Evolutionary conservation across 2,329 filamentous ascomycete species (phyloP).

Genomic region (Ceratocystis cubensis): DNA sequence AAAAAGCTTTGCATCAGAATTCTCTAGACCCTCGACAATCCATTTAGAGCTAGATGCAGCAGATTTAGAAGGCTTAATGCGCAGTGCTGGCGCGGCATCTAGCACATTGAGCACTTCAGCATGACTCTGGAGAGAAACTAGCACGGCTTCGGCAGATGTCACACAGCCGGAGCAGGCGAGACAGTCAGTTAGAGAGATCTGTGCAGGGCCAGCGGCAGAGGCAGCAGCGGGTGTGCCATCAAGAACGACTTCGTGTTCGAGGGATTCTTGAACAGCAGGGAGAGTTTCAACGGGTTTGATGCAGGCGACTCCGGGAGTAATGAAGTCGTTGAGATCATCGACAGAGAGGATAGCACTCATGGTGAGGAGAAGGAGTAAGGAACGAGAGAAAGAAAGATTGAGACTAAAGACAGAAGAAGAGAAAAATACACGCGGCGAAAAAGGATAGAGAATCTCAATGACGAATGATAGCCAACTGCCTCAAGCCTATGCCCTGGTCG

Average conservation of each 20-base stretch:
- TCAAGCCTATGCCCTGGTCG: not conserved
- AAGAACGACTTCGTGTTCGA: slow-evolving; percentile 71
- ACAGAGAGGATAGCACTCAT: slow-evolving; percentile 98
- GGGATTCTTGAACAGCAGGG: slow-evolving; percentile 49
- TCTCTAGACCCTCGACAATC: slow-evolving; percentile 41
- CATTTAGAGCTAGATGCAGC: slow-evolving; percentile 22
- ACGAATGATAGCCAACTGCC: not conserved
- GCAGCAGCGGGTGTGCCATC: slow-evolving; percentile 59
- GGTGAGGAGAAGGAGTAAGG: slow-evolving; percentile 18
- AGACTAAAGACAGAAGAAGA: not conserved
- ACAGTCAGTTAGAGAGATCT: slow-evolving; percentile 94
- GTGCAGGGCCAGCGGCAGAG: slow-evolving; percentile 54
- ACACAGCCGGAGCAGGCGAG: slow-evolving; percentile 96
- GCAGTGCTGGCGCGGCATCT: slow-evolving; percentile 48
- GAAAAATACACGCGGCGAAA: not conserved
- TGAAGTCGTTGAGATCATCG: slow-evolving; percentile 98
- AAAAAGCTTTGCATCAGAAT: slow-evolving; percentile 60
- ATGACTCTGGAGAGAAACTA: slow-evolving; percentile 89
- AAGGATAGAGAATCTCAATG: not conserved
- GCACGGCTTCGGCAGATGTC: slow-evolving; percentile 91
- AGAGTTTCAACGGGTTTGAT: slow-evolving; percentile 96
- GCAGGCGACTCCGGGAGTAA: slow-evolving; percentile 90
- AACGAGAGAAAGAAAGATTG: slow-evolving; percentile 13
- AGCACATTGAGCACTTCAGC: slow-evolving; percentile 76
- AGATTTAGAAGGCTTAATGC: not conserved